phyloP scores from a whole-genome alignment of 2,329 filamentous ascomycete genomes.

The Penicillium sp. region DNA sequence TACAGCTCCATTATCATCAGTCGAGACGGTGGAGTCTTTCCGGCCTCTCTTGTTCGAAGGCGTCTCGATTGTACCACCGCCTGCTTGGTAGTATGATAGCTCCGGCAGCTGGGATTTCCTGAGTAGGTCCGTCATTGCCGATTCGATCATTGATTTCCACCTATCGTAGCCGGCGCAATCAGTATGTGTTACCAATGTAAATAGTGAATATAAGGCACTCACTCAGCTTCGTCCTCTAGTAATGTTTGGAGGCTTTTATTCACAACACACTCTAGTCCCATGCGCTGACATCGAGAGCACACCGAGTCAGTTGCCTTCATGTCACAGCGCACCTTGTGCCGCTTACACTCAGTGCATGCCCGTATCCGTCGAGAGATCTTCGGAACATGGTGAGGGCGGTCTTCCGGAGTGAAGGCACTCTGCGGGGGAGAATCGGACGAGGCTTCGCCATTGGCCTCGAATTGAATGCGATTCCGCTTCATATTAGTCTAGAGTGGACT shows the following conservation, averaged over 20 bases:
- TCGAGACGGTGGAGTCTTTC: slow-evolving; percentile 36
- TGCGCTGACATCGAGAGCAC: slow-evolving; percentile 52
- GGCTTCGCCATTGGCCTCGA: slow-evolving; percentile 39
- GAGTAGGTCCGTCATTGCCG: slow-evolving; percentile 41
- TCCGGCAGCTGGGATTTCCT: slow-evolving; percentile 40
- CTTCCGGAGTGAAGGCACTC: slow-evolving; percentile 29
- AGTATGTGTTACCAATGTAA: slow-evolving; percentile 3
- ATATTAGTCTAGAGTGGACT: slow-evolving; percentile 25
- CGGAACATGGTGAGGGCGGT: slow-evolving; percentile 37
- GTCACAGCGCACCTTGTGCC: slow-evolving; percentile 57
- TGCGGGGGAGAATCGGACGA: slow-evolving; percentile 37
- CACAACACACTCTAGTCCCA: slow-evolving; percentile 52
- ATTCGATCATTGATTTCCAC: slow-evolving; percentile 42
- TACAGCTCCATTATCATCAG: slow-evolving; percentile 28
- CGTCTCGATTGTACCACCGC: slow-evolving; percentile 31
- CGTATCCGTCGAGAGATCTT: slow-evolving; percentile 49
- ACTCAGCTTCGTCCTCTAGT: slow-evolving; percentile 51
- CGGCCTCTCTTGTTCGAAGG: slow-evolving; percentile 33
- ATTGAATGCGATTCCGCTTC: slow-evolving; percentile 43
- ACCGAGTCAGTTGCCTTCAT: slow-evolving; percentile 51
- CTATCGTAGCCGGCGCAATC: slow-evolving; percentile 22
- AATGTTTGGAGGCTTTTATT: slow-evolving; percentile 55
- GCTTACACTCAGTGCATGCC: slow-evolving; percentile 55
- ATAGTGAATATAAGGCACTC: slow-evolving; percentile 23
- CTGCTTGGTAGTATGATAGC: slow-evolving; percentile 39